phyloP scores from a whole-genome alignment of 2,329 filamentous ascomycete genomes.

The Aotearoamyces nothofagi region DNA sequence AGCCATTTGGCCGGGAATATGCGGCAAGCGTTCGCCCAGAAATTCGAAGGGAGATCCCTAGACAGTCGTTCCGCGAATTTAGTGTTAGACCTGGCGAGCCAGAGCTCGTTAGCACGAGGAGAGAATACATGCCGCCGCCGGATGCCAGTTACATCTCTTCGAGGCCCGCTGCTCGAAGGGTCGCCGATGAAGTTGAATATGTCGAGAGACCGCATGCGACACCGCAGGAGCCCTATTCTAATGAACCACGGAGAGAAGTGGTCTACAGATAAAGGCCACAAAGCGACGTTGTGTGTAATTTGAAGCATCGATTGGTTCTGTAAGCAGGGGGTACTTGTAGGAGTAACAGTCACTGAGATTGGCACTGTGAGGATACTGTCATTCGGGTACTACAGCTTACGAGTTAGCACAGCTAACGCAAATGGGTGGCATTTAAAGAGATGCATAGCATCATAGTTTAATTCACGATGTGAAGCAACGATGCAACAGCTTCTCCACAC shows the following conservation, averaged over 20 bases:
- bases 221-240: slow-evolving; percentile 17
- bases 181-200: slow-evolving; percentile 11
- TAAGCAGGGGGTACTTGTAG: no score
- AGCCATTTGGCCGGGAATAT: slow-evolving; percentile 23
- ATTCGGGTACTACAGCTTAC: no score
- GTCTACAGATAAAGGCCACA: slow-evolving; percentile 16
- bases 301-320: no score
- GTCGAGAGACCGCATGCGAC: slow-evolving; percentile 13
- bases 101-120: slow-evolving; percentile 8
- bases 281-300: no score
- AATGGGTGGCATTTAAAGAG: no score
- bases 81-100: slow-evolving; percentile 15
- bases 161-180: slow-evolving; percentile 8
- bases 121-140: slow-evolving; percentile 9
- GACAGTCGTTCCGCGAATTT: slow-evolving; percentile 15
- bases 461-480: no score
- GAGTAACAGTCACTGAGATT: no score
- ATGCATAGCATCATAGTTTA: no score
- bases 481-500: no score
- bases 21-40: slow-evolving; percentile 23
- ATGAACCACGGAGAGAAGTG: slow-evolving; percentile 16
- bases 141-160: slow-evolving; percentile 15
- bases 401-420: no score
- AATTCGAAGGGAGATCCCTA: slow-evolving; percentile 9
- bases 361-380: no score